Base-by-base conservation (phyloP, 495 filamentous ascomycete species). In the Glarea lozoyensis region DNA sequence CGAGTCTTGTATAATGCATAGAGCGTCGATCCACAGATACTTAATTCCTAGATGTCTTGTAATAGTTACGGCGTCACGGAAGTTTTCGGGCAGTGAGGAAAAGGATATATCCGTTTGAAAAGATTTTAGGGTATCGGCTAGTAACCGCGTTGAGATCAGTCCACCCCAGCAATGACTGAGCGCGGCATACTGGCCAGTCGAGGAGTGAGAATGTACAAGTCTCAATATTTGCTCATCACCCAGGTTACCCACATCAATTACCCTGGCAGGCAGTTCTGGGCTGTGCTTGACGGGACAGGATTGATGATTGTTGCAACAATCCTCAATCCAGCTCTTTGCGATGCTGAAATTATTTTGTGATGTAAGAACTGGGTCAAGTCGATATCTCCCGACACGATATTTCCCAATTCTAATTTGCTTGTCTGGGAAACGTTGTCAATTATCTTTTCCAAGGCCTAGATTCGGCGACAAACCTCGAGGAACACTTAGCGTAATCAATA, bases 1-100 rank as follows among this genome's bases (percentile, higher is more conserved):
- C 25, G 60, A 49, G 24, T 65, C 62, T 50, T 65, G 59, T 4
- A 65, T 38, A 20, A 63, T 65, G 36, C 34, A 37, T 4, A 37
- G 34, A 15, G 34, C 16, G 34, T 37, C 61, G 62, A 13, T 40
- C 37, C 37, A 40, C 3, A 40, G 11, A 25, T 40, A 40, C 18
- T 17, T 2, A 24, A 40, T 7, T 17, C 37, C 37, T 22, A 40
- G 37, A 2, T 20, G n/a, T 20, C 16, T 22, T 23, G 37, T 40
- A 22, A 40, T 12, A n/a, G 3, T n/a, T 24, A 40, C 12, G 2
- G 37, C 37, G n/a, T 40, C 37, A 10, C 18, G 16, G 37, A 40
- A 40, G 13, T n/a, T 40, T 2, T 10, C 21, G 2, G 37, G 18
- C 27, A 40, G 21, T 13, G 10, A 18, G 3, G 11, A 9, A n/a